These are phyloP conservation scores for Aegilops sharonensis DNA, from an alignment of 176 grass and related monocot species.

Conservation along the genomic window DNA sequence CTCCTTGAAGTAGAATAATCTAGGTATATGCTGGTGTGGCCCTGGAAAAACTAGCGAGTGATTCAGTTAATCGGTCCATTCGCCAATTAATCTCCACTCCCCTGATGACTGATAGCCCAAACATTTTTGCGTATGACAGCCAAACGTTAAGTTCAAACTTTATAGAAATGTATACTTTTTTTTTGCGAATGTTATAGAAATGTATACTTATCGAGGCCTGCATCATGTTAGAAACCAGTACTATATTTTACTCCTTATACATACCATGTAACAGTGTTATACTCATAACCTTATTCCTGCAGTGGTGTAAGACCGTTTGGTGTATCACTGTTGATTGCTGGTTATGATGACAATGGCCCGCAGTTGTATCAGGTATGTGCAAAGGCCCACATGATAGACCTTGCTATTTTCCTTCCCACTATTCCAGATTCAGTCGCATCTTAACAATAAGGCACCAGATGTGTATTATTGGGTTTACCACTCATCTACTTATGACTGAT, in stretches of 20 bases:
- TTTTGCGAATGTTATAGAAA: neutral
- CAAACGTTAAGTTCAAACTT: neutral
- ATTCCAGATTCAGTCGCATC: neutral
- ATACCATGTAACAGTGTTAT: conserved; percentile 13
- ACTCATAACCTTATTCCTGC: conserved; percentile 34
- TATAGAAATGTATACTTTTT: neutral
- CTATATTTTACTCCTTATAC: neutral
- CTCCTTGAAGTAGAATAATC: neutral
- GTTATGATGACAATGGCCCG: conserved; percentile 94
- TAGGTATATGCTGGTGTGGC: neutral
- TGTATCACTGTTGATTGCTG: conserved; percentile 88
- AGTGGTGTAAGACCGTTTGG: conserved; percentile 99
- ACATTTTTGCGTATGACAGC: neutral
- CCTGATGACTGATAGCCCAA: neutral
- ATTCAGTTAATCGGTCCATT: neutral
- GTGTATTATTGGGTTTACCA: neutral
- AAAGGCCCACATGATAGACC: neutral
- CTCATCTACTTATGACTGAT: conserved; percentile 11
- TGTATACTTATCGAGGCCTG: too few species aligned
- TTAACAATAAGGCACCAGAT: neutral
- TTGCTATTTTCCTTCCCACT: neutral
- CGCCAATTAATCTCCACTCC: too few species aligned
- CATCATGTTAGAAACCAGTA: neutral
- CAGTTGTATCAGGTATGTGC: conserved; percentile 84
- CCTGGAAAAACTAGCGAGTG: too few species aligned